Base-by-base conservation (phyloP, 305 asterid species). In the Solanum hybrid region DNA sequence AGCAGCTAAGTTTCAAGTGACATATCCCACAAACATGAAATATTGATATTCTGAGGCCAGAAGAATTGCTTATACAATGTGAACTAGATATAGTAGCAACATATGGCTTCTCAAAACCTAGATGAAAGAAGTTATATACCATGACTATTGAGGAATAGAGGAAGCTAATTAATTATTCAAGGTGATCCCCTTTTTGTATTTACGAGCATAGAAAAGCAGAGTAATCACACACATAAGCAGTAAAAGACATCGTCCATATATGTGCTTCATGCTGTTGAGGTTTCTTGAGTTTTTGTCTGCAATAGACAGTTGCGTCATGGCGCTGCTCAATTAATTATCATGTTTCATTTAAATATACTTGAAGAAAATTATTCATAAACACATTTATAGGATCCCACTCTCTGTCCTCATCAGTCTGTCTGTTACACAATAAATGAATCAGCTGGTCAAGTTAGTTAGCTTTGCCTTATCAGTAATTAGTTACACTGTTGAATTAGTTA, bases 21-120 rank as follows among this genome's bases (percentile, higher is more conserved):
- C 88, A 33, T 46, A 84, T 85, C 88, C n/a, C 77, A 31, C 46
- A 85, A 85, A 84, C 75, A 51, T 84, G 42, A 84, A 51, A 85
- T 33, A 33, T 26, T n/a, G 36, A 57, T 33, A 85, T 61, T 11
- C 87, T 40, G 26, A 82, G 8, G 46, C 46, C 64, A 80, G 12
- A 51, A 11, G 4, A 84, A 10, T 51, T 46, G 40, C 22, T 51
- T 51, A 84, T 51, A 31, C 42, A 51, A 20, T 84, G 26, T 84
- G 74, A 20, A 84, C 87, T 51, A 84, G 87, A 5, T 24, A 84
- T 31, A 20, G 26, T 84, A 20, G 42, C 42, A 46, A 83, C 73
- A 42, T 83, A 83, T 42, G 87, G 39, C 39, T 42, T 83, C 34
- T 83, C 39, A 42, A 83, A 83, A 83, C 39, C 73, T 42, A 28